Base-by-base conservation (phyloP, 805 yeast species). In the Candida ficus region DNA sequence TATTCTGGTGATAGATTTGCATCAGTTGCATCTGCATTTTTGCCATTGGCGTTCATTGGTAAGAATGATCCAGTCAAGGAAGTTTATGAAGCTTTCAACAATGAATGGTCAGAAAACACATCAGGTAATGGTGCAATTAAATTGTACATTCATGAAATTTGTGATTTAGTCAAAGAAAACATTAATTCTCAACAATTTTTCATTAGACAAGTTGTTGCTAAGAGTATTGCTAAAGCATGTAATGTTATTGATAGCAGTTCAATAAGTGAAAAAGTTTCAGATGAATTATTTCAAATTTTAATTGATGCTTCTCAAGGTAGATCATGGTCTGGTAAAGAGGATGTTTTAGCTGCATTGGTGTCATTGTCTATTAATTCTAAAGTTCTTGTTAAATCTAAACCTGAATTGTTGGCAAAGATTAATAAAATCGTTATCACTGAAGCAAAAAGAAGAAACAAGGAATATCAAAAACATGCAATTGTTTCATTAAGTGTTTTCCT, bases 321-420 rank as follows among this genome's bases (percentile, higher is more conserved):
- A 44, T 75, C 91, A 9, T 91, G 96, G 93, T 70, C 71, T 13
- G 98, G 97, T 6, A 91, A 91, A 53, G 96, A 89, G 50, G 60
- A 69, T 22, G 72, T 93, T 1, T 64, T 88, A 16, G 78, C 76
- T 28, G 85, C 96, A 0, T 63, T 90, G 39, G 83, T 85, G 0
- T 61, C 76, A 2, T 67, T 84, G 25, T 55, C 81, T 0, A 53
- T 66, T 14, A 76, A 75, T 44, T 68, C 78, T 8, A 61, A 67
- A 35, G 50, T 48, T 0, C 64, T 56, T 33, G 48, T 80, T 12
- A 36, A 40, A 0, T 41, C 52, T 1, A 54, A 63, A 25, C 42
- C 49, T 1, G 67, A 54, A 0, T 33, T 76, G 6, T 55, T 65
- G 25, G 60, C 57, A 2, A 57, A 50, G 19, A 60, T 83, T 7